Evolutionary conservation across 2,329 filamentous ascomycete species (phyloP), one percentile per base, ranked within the genome.

Genomic region (Penicillium sp.): DNA sequence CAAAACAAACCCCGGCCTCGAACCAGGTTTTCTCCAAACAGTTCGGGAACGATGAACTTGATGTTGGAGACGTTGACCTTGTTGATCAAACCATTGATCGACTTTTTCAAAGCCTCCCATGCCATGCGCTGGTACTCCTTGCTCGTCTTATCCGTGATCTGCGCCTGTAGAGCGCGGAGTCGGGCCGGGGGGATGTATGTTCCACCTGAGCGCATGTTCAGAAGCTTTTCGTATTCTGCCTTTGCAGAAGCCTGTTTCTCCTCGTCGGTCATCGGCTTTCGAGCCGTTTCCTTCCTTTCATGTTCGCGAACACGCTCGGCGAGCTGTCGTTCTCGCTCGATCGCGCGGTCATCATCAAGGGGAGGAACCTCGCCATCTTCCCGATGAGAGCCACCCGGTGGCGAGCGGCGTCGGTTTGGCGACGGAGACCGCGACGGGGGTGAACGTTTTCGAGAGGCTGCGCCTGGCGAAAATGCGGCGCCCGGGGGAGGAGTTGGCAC

Each of bases 41-140:
- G 80, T 75, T 99, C 94, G 1, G 92, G 92, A 22, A 97, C 91
- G 56, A 99, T 96, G 68, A 89, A 83, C 74, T 99, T 97, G 81
- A 99, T 97, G 72, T 99, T 99, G 30, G 89, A 90, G 50, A 92
- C 89, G 74, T 97, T 97, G 79, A 96, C 89, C 79, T 99, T 99
- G 81, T 99, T 99, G 81, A 99, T 96, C 60, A 99, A 77, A 63
- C 94, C 94, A 69, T 99, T 97, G 75, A 99, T 96, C 44, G 89
- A 94, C 79, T 99, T 99, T 78, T 99, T 99, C 67, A 99, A 78
- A 11, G 92, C 92, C 74, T 99, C 94, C 94, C 94, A 99, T 8
- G 92, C 91, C 90, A 99, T 95, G 64, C 94, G 89, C 81, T 97
- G 94, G 69, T 96, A 97, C 75, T 97, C 94, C 74, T 96, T 95